Evolutionary conservation across 2,329 filamentous ascomycete species (phyloP).

Genomic region (Sphaerostilbella broomeana): DNA sequence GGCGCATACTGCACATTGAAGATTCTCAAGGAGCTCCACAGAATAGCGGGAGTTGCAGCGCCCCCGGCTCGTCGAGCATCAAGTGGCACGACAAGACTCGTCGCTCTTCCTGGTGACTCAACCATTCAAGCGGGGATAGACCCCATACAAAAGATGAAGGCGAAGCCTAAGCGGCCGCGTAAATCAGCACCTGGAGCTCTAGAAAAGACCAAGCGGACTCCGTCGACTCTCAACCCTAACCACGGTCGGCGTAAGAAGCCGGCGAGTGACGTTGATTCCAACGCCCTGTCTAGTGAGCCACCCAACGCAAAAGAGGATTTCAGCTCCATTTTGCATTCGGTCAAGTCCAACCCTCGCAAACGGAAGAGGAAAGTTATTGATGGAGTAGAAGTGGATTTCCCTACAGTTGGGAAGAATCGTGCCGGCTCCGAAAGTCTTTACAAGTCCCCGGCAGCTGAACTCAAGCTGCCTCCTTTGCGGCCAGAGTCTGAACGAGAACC

Average conservation of each 20-base stretch:
- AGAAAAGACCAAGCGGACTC: slow-evolving; percentile 23
- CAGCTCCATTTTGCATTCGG: slow-evolving; percentile 44
- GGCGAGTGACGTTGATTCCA: background rate
- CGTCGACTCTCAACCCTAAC: slow-evolving; percentile 32
- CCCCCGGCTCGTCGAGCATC: slow-evolving; percentile 10
- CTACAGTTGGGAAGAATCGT: slow-evolving; percentile 14
- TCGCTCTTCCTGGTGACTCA: slow-evolving; percentile 8
- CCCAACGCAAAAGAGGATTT: slow-evolving; percentile 9
- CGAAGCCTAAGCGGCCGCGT: slow-evolving; percentile 28
- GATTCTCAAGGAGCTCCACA: slow-evolving; percentile 34
- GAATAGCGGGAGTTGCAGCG: slow-evolving; percentile 24
- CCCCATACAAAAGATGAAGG: slow-evolving; percentile 12
- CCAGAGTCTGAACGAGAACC: slow-evolving; percentile 17
- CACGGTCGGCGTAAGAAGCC: slow-evolving; percentile 26
- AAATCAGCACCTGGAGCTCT: slow-evolving; percentile 35
- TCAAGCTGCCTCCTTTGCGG: slow-evolving; percentile 26
- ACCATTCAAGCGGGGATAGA: slow-evolving; percentile 1
- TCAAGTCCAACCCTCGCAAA: slow-evolving; percentile 42
- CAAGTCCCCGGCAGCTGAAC: slow-evolving; percentile 12
- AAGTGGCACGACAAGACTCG: slow-evolving; percentile 1
- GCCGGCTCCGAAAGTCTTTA: slow-evolving; percentile 2
- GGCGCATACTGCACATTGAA: slow-evolving; percentile 39
- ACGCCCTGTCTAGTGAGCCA: slow-evolving; percentile 7
- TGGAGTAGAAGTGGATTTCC: slow-evolving; percentile 28
- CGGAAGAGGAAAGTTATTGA: slow-evolving; percentile 42